Base-by-base conservation (phyloP, 2,329 filamentous ascomycete genomes). In the Aspergillus sp. region DNA sequence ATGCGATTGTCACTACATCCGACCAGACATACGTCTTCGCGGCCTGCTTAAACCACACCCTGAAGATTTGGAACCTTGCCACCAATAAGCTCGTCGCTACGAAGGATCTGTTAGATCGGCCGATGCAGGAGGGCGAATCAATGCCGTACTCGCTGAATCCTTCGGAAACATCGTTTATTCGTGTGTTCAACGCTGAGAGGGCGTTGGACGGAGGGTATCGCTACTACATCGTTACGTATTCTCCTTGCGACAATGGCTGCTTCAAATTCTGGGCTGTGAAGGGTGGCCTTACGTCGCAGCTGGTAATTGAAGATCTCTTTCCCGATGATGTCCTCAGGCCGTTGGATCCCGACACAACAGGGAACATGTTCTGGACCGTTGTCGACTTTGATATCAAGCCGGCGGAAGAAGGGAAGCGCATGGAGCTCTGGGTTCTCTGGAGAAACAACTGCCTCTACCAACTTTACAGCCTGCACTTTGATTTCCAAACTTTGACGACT, bases 251-350 rank as follows among this genome's bases (percentile, higher is more conserved):
- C 17, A 75, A 79, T 25, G 83, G 91, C 22, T 81, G 89, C 53
- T 96, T 98, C 70, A 96, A 94, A 57, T 88, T 98, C 53, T 98
- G 88, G 85, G 74, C 75, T 33, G 74, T 82, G 12, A 74, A 78
- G 44, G 74, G 79, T 33, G 72, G 60, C n/a, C 72, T 45, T 69
- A 81, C 47, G 42, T 63, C 45, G 43, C 61, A 43, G 2, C 56
- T 86, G 13, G 69, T 78, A 6, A 68, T 93, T 10, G 72, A 77
- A 41, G 85, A 93, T 46, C 64, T 85, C 14, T 86, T 83, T 45
- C 73, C 82, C 0, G 67, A 72, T 8, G 52, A 64, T 5, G 66
- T 71, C 8, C 66, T 91, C 19, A 69, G 80, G 15, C 82, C 86
- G 1, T 79, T 76, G 42, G 75, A 56, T 52, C 72, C 51, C 43